Evolutionary conservation across 768 basidiomycete genomes (phyloP).

Genomic region (Boletus subparvulus): DNA sequence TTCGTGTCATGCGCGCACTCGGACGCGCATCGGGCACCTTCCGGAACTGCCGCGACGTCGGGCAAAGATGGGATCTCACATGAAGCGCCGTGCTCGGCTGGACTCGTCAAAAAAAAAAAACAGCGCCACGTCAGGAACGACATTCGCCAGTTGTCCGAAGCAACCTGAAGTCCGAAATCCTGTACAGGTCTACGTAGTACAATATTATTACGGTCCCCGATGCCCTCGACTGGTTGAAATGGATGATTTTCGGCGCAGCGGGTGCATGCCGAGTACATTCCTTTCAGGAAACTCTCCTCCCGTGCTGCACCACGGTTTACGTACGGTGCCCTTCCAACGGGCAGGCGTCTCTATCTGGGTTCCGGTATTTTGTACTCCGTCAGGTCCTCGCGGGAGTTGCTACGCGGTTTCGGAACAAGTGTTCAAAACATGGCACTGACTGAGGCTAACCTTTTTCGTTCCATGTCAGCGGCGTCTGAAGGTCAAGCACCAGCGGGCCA

Average conservation of each 20-base stretch:
- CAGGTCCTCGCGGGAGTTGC: constrained; percentile 31
- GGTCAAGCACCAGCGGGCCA: constrained; percentile 20
- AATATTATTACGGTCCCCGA: not conserved
- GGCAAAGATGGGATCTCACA: constrained; percentile 19
- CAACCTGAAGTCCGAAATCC: not conserved
- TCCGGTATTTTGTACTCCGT: constrained; percentile 12
- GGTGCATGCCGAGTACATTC: not conserved
- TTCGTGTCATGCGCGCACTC: not conserved
- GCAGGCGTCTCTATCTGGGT: constrained; percentile 4
- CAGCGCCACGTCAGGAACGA: constrained; percentile 22
- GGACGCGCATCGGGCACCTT: too few relatives aligned
- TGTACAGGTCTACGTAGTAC: not conserved
- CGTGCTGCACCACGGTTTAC: not conserved
- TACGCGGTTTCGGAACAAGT: constrained; percentile 31
- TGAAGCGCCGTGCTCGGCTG: constrained; percentile 10
- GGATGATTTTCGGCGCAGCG: not conserved
- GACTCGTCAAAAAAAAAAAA: constrained; percentile 17
- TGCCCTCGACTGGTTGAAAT: not conserved
- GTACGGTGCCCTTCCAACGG: not conserved
- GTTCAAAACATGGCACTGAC: constrained; percentile 14
- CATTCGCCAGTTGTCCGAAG: not conserved
- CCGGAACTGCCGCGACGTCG: too few relatives aligned
- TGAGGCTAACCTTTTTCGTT: constrained; percentile 27
- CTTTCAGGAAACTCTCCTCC: too few relatives aligned
- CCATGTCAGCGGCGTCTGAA: constrained; percentile 29